Base-by-base conservation (phyloP, 2,329 filamentous ascomycete species). In the Colletotrichum sp. region DNA sequence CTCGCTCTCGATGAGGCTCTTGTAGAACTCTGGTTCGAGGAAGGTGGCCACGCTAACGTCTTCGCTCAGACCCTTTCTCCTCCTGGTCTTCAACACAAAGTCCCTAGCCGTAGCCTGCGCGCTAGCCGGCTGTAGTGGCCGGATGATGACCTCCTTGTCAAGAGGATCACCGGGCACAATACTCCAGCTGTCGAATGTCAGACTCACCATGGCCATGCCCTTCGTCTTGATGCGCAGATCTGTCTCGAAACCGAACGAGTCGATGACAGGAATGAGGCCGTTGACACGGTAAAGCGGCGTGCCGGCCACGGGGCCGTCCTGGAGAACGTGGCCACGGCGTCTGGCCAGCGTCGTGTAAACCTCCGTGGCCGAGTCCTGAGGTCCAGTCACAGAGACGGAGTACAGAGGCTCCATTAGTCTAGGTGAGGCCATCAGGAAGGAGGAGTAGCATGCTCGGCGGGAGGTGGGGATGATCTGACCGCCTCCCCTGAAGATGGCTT, bases 381-480 rank as follows among this genome's bases (percentile, higher is more conserved):
- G 96, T 0, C 96, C 96, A 5, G 95, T 97, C 91, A 98, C 98
- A 56, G 94, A 95, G 80, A 96, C 96, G 6, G 94, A 92, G 86
- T 98, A 99, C 61, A 98, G 91, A 1, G 97, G 97, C 85, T 99
- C 97, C 96, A 99, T 98, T 34, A 99, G 90, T 61, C 97, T 92
- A 32, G 97, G 97, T 26, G 95, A 97, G 4, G 97, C 96, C 95
- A 98, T 98, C 63, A 99, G 89, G 88, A 99, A 99, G 18, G 95
- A 97, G 8, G 94, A 96, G 85, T 99, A 99, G 85, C 97, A 96
- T 13, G 97, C 96, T 72, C 97, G 92, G 69, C 97, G 93, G 74
- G 96, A 93, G 1, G 97, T 98, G 61, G 97, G 97, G 82, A 99
- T 99, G 82, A 99, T 97, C 84, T 99, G 97, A 59, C 97, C 97